Conservation (phyloP, 1,284 basidiomycete species). For the Moniliella sp. region DNA sequence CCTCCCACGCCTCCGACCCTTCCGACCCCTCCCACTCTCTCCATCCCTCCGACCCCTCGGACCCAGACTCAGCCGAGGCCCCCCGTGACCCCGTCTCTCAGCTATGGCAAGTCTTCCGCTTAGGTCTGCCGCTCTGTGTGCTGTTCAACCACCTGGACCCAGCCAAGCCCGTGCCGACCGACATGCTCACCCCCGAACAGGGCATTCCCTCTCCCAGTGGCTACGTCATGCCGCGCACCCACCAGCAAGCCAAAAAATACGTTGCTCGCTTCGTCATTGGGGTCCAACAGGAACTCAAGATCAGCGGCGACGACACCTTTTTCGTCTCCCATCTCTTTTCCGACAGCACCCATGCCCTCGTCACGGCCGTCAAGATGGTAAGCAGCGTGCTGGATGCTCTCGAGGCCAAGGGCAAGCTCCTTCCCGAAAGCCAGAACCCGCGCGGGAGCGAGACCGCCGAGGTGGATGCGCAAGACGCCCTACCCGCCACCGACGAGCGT, state of each 20-base stretch:
- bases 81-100: conserved; percentile 54
- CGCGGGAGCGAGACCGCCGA: conserved; percentile 2
- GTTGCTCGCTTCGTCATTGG: conserved; percentile 42
- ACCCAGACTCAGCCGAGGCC: too few relatives aligned
- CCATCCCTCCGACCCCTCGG: too few relatives aligned
- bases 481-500: conserved; percentile 34
- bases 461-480: conserved; percentile 13
- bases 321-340: conserved; percentile 55
- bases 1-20: background rate
- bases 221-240: too few relatives aligned
- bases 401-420: conserved; percentile 50
- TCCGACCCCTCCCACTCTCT: background rate
- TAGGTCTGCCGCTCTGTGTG: conserved; percentile 78
- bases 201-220: too few relatives aligned
- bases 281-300: conserved; percentile 38
- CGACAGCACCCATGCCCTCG: conserved; percentile 74
- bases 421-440: conserved; percentile 9
- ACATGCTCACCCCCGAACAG: conserved; percentile 36
- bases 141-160: conserved; percentile 76
- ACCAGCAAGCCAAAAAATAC: conserved; percentile 39
- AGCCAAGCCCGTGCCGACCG: conserved; percentile 36
- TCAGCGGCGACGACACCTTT: conserved; percentile 38
- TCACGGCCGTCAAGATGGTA: conserved; percentile 82
- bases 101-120: conserved; percentile 74
- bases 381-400: conserved; percentile 63